phyloP scores from a whole-genome alignment of 1,139 yeast genomes.

The Chernovozyma aurita region DNA sequence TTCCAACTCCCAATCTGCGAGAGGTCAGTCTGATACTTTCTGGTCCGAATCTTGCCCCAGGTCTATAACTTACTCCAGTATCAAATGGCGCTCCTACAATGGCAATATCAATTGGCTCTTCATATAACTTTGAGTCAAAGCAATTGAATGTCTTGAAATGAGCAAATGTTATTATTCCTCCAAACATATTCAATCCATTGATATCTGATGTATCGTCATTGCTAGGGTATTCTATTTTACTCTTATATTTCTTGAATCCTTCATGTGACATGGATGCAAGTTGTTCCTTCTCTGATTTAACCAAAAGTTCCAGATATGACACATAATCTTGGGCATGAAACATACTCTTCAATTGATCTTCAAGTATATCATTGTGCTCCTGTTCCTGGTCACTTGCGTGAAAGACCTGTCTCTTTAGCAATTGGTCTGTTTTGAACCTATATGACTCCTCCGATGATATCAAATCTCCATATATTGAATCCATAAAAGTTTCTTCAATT shows the following conservation, averaged over 20 bases:
- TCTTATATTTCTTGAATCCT: slow-evolving; percentile 17
- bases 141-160: slow-evolving; percentile 37
- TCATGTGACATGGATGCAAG: slow-evolving; percentile 12
- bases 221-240: slow-evolving; percentile 26
- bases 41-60: slow-evolving; percentile 52
- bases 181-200: slow-evolving; percentile 21
- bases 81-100: slow-evolving; percentile 52
- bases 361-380: not conserved
- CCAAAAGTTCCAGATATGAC: not conserved
- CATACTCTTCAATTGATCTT: not conserved
- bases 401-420: not conserved
- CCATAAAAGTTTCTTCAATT: slow-evolving; percentile 13
- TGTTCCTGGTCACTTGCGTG: not conserved
- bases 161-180: slow-evolving; percentile 46
- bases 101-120: slow-evolving; percentile 35
- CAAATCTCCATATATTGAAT: slow-evolving; percentile 18
- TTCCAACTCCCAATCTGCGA: slow-evolving; percentile 33
- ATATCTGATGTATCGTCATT: slow-evolving; percentile 37
- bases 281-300: not conserved
- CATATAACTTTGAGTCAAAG: slow-evolving; percentile 19
- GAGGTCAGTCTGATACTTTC: slow-evolving; percentile 40
- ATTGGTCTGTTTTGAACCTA: slow-evolving; percentile 1
- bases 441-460: slow-evolving; percentile 7
- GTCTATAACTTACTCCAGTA: slow-evolving; percentile 45
- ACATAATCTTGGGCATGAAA: not conserved